Conservation (phyloP, 306 rosid genomes). For the Quercus parvula region DNA sequence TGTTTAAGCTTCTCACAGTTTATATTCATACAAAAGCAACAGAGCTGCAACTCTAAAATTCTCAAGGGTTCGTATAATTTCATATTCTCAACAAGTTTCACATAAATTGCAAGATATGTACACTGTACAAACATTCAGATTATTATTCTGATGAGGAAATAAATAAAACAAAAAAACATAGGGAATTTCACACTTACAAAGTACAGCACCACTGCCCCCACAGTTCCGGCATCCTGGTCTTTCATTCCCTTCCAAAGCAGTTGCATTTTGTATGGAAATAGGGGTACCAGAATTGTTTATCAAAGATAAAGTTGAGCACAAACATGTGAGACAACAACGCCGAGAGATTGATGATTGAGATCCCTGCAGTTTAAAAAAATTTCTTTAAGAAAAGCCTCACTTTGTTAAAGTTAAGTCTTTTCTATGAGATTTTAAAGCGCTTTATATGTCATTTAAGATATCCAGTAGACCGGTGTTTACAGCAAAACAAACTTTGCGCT, state of each 20-base stretch:
- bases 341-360: conserved; percentile 47
- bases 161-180: background rate
- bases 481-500: background rate
- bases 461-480: background rate
- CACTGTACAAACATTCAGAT: background rate
- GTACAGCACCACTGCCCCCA: conserved; percentile 81
- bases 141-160: background rate
- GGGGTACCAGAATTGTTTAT: conserved; percentile 31
- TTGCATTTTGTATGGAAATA: conserved; percentile 36
- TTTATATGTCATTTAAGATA: background rate
- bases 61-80: background rate
- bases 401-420: background rate
- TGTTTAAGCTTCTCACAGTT: background rate
- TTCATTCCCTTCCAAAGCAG: conserved; percentile 54
- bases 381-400: background rate
- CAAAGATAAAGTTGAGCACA: conserved; percentile 57
- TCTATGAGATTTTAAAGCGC: background rate
- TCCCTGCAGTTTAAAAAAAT: conserved; percentile 32
- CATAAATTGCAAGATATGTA: background rate
- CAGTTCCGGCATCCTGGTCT: conserved; percentile 80
- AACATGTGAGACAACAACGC: conserved; percentile 64
- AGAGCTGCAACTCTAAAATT: background rate
- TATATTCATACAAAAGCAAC: background rate
- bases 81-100: background rate
- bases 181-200: conserved; percentile 47